These are phyloP conservation scores for Sporobolus alterniflorus DNA, from an alignment of 202 grass and related monocot genomes.

Conservation along the genomic window DNA sequence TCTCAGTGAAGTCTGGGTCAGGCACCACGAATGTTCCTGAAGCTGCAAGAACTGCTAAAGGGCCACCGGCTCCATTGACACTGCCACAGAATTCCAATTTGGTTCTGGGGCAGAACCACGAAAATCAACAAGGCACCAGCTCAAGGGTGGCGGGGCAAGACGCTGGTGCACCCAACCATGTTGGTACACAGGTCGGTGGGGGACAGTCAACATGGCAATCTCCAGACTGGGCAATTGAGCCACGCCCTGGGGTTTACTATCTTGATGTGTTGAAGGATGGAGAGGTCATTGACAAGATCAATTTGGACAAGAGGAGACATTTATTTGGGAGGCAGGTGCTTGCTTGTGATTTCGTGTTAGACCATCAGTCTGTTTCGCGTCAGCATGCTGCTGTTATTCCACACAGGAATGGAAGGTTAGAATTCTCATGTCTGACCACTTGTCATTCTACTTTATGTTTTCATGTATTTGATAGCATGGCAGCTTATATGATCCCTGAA, in stretches of 20 bases:
- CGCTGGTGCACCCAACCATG: conserved; percentile 21
- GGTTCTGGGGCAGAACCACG: conserved; percentile 20
- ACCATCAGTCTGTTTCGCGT: conserved; percentile 95
- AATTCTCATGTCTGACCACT: conserved; percentile 6
- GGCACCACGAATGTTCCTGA: conserved; percentile 36
- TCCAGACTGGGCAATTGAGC: conserved; percentile 91
- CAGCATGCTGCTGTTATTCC: conserved; percentile 95
- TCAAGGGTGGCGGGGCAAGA: conserved; percentile 32
- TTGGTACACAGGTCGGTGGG: conserved; percentile 75
- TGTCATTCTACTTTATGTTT: neutral
- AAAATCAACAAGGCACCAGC: conserved; percentile 20
- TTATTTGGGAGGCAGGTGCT: conserved; percentile 93
- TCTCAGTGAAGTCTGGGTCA: conserved; percentile 56
- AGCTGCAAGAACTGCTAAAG: conserved; percentile 22
- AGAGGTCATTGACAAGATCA: conserved; percentile 84
- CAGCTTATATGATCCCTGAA: neutral
- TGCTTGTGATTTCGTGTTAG: conserved; percentile 88
- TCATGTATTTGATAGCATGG: conserved; percentile 7
- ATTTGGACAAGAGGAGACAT: conserved; percentile 86
- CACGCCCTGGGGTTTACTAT: conserved; percentile 76
- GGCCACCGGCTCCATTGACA: neutral
- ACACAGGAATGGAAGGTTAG: conserved; percentile 93
- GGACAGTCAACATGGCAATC: conserved; percentile 90
- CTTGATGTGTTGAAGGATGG: conserved; percentile 92
- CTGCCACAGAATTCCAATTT: conserved; percentile 34